These are phyloP conservation scores for Westerdykella aurantiaca DNA, from an alignment of 2,329 filamentous ascomycete species.

Conservation along the genomic window DNA sequence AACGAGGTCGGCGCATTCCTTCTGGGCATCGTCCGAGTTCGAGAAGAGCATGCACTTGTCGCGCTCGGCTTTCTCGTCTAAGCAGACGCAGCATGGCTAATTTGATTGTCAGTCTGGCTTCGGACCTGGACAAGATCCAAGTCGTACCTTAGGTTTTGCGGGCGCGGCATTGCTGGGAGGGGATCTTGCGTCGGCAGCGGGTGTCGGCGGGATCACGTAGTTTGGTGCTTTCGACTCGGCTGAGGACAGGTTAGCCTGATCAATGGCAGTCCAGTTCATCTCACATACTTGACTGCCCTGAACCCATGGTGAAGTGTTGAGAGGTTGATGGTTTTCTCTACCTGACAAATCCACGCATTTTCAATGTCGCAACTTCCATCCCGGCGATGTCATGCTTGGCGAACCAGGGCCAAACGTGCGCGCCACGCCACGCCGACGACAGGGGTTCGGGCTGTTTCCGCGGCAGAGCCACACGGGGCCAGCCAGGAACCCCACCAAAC, in stretches of 20 bases:
- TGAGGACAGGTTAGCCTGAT: constrained; percentile 12
- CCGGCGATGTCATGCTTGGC: constrained; percentile 24
- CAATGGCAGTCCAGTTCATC: not conserved
- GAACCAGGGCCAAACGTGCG: constrained; percentile 7
- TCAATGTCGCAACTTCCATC: constrained; percentile 6
- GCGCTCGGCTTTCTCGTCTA: constrained; percentile 81
- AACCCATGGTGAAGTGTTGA: constrained; percentile 23
- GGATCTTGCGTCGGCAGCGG: constrained; percentile 41
- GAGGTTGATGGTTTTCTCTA: not conserved
- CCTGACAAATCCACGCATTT: not conserved
- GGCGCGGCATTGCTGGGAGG: constrained; percentile 31
- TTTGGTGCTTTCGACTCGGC: constrained; percentile 16
- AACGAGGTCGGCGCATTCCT: constrained; percentile 77
- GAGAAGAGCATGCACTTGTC: constrained; percentile 99
- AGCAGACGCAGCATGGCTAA: constrained; percentile 97
- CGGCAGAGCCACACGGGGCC: constrained; percentile 1
- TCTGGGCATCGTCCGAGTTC: constrained; percentile 70
- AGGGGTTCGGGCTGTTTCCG: not conserved
- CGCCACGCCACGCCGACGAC: no score
- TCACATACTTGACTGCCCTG: constrained; percentile 23
- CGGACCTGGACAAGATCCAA: not conserved
- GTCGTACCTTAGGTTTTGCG: constrained; percentile 41
- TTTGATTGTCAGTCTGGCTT: not conserved
- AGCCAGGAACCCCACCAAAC: constrained; percentile 24
- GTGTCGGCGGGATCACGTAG: constrained; percentile 38